A percentile compares a stretch with the other conserved stretches of the same genome.
phyloP scores from a whole-genome alignment of 805 yeast genomes.

The Cyberlindnera maclurae region DNA sequence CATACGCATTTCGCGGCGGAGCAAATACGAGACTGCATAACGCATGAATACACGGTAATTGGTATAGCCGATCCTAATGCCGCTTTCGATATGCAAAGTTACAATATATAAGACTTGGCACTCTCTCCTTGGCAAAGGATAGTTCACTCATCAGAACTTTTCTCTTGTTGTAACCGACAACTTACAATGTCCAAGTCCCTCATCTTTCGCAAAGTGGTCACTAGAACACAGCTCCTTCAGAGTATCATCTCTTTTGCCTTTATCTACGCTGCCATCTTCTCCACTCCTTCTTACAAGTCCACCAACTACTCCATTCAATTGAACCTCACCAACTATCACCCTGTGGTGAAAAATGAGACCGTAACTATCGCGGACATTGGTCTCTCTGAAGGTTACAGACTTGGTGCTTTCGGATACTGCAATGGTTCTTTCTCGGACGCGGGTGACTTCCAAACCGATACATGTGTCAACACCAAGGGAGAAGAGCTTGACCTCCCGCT shows the following conservation, averaged over 20 bases:
- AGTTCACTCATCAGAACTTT: too few relatives aligned
- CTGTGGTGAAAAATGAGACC: neutral
- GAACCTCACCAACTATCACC: neutral
- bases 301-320: neutral
- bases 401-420: conserved; percentile 1
- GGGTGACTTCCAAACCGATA: neutral
- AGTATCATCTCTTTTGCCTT: neutral
- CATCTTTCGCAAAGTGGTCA: neutral
- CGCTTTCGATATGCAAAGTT: too few relatives aligned
- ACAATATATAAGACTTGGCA: too few relatives aligned
- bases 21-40: too few relatives aligned
- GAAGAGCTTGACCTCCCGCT: neutral
- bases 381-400: neutral
- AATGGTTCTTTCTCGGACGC: neutral
- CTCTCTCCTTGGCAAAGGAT: too few relatives aligned
- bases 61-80: too few relatives aligned
- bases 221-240: neutral
- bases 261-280: conserved; percentile 2
- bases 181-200: too few relatives aligned
- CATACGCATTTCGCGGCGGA: too few relatives aligned
- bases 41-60: too few relatives aligned
- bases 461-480: neutral
- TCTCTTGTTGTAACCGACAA: too few relatives aligned
- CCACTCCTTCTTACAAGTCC: neutral
- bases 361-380: neutral